phyloP scores from a whole-genome alignment of 2,329 filamentous ascomycete genomes.

The Fusarium sp. region DNA sequence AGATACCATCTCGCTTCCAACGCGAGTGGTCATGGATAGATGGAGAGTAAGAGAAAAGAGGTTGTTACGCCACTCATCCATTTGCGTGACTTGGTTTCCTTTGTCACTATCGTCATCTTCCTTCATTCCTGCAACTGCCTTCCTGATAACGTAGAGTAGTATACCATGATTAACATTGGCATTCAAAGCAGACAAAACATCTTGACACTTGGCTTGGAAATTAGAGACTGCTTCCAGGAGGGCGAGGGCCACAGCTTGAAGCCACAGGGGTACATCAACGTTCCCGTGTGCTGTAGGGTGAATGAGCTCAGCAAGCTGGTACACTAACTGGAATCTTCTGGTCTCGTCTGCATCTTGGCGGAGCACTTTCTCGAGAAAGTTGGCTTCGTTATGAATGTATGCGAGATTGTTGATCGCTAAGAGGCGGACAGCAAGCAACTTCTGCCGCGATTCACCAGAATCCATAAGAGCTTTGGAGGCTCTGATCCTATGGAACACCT shows the following conservation, averaged over 20 bases:
- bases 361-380: conserved; percentile 87
- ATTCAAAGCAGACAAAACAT: conserved; percentile 90
- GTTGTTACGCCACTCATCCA: conserved; percentile 90
- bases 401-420: conserved; percentile 91
- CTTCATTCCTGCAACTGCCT: conserved; percentile 85
- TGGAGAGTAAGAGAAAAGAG: conserved; percentile 89
- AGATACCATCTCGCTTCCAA: conserved; percentile 84
- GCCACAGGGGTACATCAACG: conserved; percentile 72
- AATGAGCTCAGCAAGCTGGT: conserved; percentile 91
- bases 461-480: conserved; percentile 81
- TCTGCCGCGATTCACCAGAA: conserved; percentile 73
- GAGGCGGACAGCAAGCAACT: conserved; percentile 82
- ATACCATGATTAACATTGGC: conserved; percentile 97
- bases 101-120: conserved; percentile 62
- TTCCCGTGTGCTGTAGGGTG: conserved; percentile 81
- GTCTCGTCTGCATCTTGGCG: conserved; percentile 91
- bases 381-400: conserved; percentile 83
- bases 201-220: conserved; percentile 78
- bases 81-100: conserved; percentile 69
- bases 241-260: conserved; percentile 84
- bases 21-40: conserved; percentile 77
- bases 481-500: conserved; percentile 84
- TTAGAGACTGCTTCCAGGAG: conserved; percentile 87
- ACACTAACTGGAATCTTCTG: conserved; percentile 86
- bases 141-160: conserved; percentile 90